Evolutionary conservation across 768 basidiomycete species (phyloP).

Genomic region (Boletellus sp.): DNA sequence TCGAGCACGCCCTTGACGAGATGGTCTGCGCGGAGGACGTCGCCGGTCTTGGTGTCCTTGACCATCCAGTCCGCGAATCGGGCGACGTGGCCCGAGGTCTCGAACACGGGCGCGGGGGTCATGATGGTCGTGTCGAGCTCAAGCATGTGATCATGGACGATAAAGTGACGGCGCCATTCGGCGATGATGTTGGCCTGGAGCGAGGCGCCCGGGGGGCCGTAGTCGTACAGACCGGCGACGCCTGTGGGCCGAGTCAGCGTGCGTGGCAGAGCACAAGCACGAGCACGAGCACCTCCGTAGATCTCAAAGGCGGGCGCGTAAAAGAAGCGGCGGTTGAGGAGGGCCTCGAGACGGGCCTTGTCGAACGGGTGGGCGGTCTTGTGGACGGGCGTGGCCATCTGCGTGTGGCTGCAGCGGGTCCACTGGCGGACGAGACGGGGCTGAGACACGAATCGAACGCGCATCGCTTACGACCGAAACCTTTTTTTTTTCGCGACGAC

Average conservation of each 20-base stretch:
- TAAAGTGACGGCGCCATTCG: conserved; percentile 97
- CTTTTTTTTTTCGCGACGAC: too few relatives aligned
- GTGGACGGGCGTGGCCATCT: conserved; percentile 47
- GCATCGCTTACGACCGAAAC: not conserved
- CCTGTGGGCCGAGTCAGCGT: conserved; percentile 44
- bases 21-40: conserved; percentile 95
- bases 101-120: conserved; percentile 92
- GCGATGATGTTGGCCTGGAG: conserved; percentile 95
- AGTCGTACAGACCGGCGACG: conserved; percentile 96
- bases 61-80: conserved; percentile 99
- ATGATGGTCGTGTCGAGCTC: conserved; percentile 98
- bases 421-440: not conserved
- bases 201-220: conserved; percentile 93
- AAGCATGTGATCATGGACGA: conserved; percentile 97
- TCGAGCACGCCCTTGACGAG: conserved; percentile 91
- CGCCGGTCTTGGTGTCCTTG: conserved; percentile 91
- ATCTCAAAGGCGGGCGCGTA: conserved; percentile 98
- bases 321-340: conserved; percentile 91
- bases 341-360: conserved; percentile 76
- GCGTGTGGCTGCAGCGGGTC: conserved; percentile 18
- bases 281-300: conserved; percentile 76
- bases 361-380: conserved; percentile 86
- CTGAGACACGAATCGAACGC: conserved; percentile 24
- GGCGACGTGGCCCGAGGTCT: conserved; percentile 96
- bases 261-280: not conserved